phyloP scores from a whole-genome alignment of 2,329 filamentous ascomycete species.

The Paecilomyces sp. region DNA sequence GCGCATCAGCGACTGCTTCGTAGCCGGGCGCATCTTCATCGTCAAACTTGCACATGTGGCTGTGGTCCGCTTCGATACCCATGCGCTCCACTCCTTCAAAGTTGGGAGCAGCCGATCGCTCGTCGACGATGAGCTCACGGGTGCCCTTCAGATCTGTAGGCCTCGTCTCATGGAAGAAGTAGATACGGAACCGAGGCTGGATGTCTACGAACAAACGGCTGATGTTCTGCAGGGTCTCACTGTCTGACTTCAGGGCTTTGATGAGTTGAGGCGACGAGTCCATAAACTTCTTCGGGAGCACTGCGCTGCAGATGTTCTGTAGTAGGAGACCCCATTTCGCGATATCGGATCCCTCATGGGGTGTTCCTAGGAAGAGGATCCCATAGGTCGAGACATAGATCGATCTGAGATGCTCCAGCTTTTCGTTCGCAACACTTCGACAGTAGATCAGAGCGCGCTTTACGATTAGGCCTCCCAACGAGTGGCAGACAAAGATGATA shows the following conservation, averaged over 20 bases:
- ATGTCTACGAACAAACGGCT: slow-evolving; percentile 67
- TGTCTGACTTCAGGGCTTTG: slow-evolving; percentile 64
- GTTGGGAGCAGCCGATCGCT: slow-evolving; percentile 61
- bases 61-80: slow-evolving; percentile 68
- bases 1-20: slow-evolving; percentile 43
- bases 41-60: slow-evolving; percentile 65
- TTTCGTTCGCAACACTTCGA: slow-evolving; percentile 51
- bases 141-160: slow-evolving; percentile 62
- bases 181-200: slow-evolving; percentile 62
- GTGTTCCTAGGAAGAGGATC: slow-evolving; percentile 70
- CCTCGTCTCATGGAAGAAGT: slow-evolving; percentile 70
- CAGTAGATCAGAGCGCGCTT: slow-evolving; percentile 65
- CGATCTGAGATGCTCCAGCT: slow-evolving; percentile 58
- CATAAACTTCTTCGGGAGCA: slow-evolving; percentile 60
- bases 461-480: slow-evolving; percentile 64
- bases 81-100: slow-evolving; percentile 64
- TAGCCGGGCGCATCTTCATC: slow-evolving; percentile 60
- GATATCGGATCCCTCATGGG: slow-evolving; percentile 62
- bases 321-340: slow-evolving; percentile 62
- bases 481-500: slow-evolving; percentile 71
- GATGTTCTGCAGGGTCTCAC: slow-evolving; percentile 67
- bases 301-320: slow-evolving; percentile 59
- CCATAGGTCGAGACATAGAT: slow-evolving; percentile 70
- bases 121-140: slow-evolving; percentile 59
- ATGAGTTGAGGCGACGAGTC: slow-evolving; percentile 62